These are phyloP conservation scores for Murraya paniculata DNA, from an alignment of 345 rosid species.

Conservation along the genomic window DNA sequence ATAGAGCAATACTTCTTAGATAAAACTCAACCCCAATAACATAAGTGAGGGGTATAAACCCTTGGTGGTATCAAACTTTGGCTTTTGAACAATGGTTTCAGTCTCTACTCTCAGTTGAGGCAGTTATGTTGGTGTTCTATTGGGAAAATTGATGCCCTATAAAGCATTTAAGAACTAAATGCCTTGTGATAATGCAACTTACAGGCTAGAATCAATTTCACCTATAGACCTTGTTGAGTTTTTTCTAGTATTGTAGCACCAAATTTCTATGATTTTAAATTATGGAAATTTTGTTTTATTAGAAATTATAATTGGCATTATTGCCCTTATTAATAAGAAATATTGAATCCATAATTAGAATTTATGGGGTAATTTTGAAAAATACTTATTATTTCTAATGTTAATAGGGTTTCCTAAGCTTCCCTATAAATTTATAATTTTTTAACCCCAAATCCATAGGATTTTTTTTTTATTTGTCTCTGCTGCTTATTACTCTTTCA, in stretches of 20 bases:
- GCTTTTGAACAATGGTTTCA: background rate
- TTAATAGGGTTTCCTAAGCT: fast-evolving
- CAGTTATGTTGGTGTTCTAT: background rate
- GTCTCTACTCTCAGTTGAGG: background rate
- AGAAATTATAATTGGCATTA: no score
- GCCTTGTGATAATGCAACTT: background rate
- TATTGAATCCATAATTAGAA: no score
- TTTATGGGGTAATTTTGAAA: no score
- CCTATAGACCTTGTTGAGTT: background rate
- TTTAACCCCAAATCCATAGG: fast-evolving
- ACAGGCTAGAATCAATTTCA: background rate
- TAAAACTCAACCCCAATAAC: background rate
- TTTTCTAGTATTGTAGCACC: no score
- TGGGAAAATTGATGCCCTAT: background rate
- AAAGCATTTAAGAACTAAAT: background rate
- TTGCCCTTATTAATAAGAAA: no score
- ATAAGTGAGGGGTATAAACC: background rate
- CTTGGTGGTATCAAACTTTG: background rate
- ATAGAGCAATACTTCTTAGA: background rate
- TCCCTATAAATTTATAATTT: no score
- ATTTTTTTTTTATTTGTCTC: fast-evolving
- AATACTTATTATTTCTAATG: no score
- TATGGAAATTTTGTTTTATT: no score
- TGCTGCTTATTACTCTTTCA: no score
- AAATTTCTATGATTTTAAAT: no score